Conservation (phyloP, 805 yeast species). For the Torulaspora delbrueckii region DNA sequence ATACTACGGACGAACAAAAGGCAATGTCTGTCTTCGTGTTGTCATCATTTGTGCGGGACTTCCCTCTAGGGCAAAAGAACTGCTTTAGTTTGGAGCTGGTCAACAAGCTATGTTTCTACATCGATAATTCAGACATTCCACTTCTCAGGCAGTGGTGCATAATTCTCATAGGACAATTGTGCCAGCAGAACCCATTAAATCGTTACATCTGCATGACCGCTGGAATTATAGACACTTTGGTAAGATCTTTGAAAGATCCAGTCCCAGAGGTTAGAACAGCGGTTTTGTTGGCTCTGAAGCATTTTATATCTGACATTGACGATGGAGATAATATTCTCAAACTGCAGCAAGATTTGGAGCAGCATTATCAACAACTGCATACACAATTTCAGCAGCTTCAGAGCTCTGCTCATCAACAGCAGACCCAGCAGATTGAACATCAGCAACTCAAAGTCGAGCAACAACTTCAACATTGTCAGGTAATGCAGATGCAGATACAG, state of each 20-base stretch:
- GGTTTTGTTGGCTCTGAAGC: conserved; percentile 64
- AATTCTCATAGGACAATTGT: conserved; percentile 68
- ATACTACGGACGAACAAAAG: conserved; percentile 70
- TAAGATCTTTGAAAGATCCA: conserved; percentile 69
- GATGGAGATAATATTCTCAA: conserved; percentile 36
- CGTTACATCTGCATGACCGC: conserved; percentile 64
- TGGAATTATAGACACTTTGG: conserved; percentile 49
- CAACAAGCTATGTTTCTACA: conserved; percentile 58
- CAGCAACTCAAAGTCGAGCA: conserved; percentile 31
- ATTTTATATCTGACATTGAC: conserved; percentile 50
- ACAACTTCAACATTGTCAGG: conserved; percentile 29
- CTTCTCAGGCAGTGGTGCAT: conserved; percentile 90
- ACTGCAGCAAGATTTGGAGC: conserved; percentile 33
- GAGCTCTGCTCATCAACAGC: conserved; percentile 26
- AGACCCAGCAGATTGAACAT: conserved; percentile 22
- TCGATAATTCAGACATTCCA: conserved; percentile 74
- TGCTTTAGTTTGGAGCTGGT: conserved; percentile 73
- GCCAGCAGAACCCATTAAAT: conserved; percentile 69
- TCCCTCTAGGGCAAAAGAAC: conserved; percentile 70
- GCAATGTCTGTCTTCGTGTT: conserved; percentile 94
- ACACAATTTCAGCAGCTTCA: conserved; percentile 31
- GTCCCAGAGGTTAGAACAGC: conserved; percentile 94
- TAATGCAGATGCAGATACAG: conserved; percentile 28
- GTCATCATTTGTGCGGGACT: conserved; percentile 77
- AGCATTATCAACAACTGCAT: conserved; percentile 32